Percentiles rank a stretch among this genome's conserved stretches.
These are phyloP conservation scores for Porphyra umbilicalis DNA, from an alignment of 31 red algal species.

Conservation along the genomic window DNA sequence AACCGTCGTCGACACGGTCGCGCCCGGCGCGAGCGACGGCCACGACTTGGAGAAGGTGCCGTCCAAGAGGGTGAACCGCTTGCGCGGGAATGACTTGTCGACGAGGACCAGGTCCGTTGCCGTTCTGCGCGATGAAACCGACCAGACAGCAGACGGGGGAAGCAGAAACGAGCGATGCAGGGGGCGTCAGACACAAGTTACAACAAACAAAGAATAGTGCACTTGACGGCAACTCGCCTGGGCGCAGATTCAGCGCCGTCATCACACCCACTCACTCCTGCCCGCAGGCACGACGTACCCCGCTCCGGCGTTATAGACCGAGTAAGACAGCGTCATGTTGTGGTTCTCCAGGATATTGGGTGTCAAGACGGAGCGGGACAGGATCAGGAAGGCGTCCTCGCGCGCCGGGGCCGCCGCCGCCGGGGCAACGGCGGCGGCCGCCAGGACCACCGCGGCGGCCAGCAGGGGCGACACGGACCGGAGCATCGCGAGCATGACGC, in stretches of 20 bases:
- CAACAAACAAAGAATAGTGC: too few relatives aligned
- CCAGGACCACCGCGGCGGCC: background rate
- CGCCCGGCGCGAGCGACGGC: background rate
- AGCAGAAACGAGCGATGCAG: too few relatives aligned
- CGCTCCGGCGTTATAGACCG: background rate
- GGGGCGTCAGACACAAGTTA: too few relatives aligned
- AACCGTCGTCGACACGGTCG: background rate
- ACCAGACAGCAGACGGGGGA: background rate
- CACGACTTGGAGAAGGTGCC: background rate
- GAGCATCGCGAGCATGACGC: background rate
- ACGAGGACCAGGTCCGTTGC: background rate
- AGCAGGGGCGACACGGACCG: background rate
- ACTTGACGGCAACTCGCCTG: too few relatives aligned
- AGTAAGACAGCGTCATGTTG: background rate
- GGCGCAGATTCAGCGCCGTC: too few relatives aligned
- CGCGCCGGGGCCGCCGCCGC: background rate
- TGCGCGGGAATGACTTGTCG: background rate
- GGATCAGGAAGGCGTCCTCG: background rate
- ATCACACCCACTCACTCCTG: too few relatives aligned
- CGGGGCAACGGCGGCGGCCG: background rate
- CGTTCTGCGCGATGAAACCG: too few relatives aligned
- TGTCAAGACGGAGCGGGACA: background rate
- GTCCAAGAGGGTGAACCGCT: background rate
- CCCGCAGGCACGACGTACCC: background rate
- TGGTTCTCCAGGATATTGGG: background rate